Percentiles rank a stretch among this genome's conserved stretches.
phyloP scores from a whole-genome alignment of 2,329 filamentous ascomycete species.

The Trichoderma aggressivum region DNA sequence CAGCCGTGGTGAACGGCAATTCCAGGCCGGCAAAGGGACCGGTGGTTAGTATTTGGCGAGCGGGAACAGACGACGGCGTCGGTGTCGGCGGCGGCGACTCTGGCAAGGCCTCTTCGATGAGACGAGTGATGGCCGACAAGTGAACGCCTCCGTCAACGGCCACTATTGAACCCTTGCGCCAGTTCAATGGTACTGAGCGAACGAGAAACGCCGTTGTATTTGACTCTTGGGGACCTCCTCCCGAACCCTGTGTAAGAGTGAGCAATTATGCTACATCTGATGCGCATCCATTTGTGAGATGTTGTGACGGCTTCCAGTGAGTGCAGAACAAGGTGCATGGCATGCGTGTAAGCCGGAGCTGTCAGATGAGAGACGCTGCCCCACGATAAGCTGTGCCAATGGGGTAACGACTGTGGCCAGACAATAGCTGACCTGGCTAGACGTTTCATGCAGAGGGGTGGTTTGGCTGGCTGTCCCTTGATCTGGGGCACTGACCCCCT shows the following conservation, averaged over 20 bases:
- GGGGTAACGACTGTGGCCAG: background rate
- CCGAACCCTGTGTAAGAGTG: constrained; percentile 62
- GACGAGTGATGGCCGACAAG: constrained; percentile 76
- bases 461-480: constrained; percentile 8
- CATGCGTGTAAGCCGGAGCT: constrained; percentile 3
- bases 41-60: constrained; percentile 53
- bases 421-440: constrained; percentile 10
- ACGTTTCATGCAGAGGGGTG: constrained; percentile 15
- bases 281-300: background rate
- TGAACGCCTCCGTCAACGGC: constrained; percentile 95
- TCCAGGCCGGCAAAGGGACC: constrained; percentile 80
- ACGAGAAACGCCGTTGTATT: constrained; percentile 89
- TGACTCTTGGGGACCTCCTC: constrained; percentile 85
- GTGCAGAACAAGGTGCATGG: background rate
- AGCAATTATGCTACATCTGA: constrained; percentile 25
- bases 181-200: constrained; percentile 72
- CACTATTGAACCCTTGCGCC: constrained; percentile 77
- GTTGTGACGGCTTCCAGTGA: background rate
- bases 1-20: constrained; percentile 61
- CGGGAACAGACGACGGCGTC: constrained; percentile 19
- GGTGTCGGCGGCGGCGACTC: constrained; percentile 27
- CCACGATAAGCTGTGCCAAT: constrained; percentile 11
- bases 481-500: constrained; percentile 14
- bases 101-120: constrained; percentile 60
- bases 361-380: constrained; percentile 9